Evolutionary conservation across 129 eudicot genomes (phyloP).

Genomic region (Ambrosia artemisiifolia): DNA sequence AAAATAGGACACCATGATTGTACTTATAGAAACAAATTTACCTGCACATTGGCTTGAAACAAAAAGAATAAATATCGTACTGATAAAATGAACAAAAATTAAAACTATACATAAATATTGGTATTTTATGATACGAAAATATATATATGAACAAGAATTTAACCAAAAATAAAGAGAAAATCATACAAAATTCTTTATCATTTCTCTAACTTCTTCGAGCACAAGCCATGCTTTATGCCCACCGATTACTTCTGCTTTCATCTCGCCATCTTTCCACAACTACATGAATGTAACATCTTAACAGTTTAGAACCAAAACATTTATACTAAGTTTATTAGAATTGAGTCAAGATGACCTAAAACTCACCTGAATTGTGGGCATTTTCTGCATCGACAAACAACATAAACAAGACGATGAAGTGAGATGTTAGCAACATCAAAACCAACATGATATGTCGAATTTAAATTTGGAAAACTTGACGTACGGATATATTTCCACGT

Average conservation of each 20-base stretch:
- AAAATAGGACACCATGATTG: too few relatives aligned
- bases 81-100: not conserved
- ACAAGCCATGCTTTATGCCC: conserved; percentile 99
- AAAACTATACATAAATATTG: conserved; percentile 26
- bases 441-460: not conserved
- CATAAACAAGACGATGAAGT: not conserved
- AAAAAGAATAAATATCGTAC: not conserved
- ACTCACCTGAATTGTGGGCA: conserved; percentile 98
- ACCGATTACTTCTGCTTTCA: conserved; percentile 96
- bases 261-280: conserved; percentile 97
- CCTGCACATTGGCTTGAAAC: not conserved
- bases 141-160: conserved; percentile 23
- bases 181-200: conserved; percentile 62
- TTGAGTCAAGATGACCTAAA: not conserved
- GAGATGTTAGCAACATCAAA: not conserved
- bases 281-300: conserved; percentile 31
- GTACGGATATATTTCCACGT: conserved; percentile 88
- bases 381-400: conserved; percentile 55
- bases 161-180: not conserved
- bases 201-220: conserved; percentile 87
- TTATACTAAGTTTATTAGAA: not conserved
- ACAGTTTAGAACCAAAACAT: not conserved
- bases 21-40: not conserved
- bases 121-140: conserved; percentile 5
- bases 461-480: conserved; percentile 13